Evolutionary conservation across 2,329 filamentous ascomycete genomes (phyloP).

Genomic region (Tolypocladium nubicola): DNA sequence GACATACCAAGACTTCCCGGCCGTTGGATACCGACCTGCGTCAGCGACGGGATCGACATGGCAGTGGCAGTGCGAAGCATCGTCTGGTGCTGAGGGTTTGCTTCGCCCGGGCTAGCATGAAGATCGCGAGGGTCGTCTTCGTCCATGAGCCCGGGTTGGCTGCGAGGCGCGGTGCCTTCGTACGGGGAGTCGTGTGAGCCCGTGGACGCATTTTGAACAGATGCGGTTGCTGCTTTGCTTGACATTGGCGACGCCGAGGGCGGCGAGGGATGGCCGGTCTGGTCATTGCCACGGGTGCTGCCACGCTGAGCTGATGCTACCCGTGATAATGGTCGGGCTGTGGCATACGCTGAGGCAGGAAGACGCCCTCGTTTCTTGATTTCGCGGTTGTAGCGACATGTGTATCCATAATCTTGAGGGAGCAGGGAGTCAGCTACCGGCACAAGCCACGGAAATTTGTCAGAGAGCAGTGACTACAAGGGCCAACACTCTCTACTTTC

Average conservation of each 20-base stretch:
- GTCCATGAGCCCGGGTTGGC: not conserved
- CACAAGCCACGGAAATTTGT: not conserved
- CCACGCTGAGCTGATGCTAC: not conserved
- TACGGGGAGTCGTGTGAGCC: not conserved
- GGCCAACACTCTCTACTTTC: not conserved
- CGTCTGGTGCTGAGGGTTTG: not conserved
- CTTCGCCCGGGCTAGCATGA: not conserved
- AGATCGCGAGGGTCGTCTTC: not conserved
- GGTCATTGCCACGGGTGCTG: not conserved
- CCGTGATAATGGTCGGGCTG: not conserved
- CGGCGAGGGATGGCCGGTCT: not conserved
- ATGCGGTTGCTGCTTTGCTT: not conserved
- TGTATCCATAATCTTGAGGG: conserved; percentile 23
- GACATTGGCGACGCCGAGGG: not conserved
- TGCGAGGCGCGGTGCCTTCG: not conserved
- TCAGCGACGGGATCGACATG: conserved; percentile 12
- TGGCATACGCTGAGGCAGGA: conserved; percentile 11
- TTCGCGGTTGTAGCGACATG: conserved; percentile 24
- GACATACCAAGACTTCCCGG: conserved; percentile 1
- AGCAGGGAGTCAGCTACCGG: not conserved
- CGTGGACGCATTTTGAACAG: not conserved
- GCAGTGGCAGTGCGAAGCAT: conserved; percentile 5
- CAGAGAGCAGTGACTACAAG: not conserved
- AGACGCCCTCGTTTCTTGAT: conserved; percentile 25
- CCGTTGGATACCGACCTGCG: conserved; percentile 8